These are phyloP conservation scores for Triadica sebifera DNA, from an alignment of 345 rosid species.

Conservation along the genomic window DNA sequence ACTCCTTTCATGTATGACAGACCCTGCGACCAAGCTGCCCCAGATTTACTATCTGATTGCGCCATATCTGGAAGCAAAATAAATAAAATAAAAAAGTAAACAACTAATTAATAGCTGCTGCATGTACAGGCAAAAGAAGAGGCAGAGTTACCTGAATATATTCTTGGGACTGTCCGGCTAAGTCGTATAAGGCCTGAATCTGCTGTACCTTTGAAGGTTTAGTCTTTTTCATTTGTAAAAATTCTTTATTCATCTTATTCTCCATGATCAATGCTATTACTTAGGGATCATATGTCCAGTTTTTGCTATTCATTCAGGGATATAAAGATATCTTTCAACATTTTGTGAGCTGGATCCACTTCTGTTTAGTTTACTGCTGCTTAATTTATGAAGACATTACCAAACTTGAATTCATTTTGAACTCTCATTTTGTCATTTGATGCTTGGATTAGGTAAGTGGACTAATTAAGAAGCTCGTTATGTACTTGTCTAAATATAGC, in stretches of 20 bases:
- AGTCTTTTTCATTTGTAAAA: conserved; percentile 24
- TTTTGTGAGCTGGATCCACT: too few relatives aligned
- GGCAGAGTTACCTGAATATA: conserved; percentile 80
- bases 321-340: not conserved
- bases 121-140: conserved; percentile 75
- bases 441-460: too few relatives aligned
- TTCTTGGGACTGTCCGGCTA: conserved; percentile 88
- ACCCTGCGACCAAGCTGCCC: not conserved
- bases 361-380: too few relatives aligned
- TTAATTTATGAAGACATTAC: too few relatives aligned
- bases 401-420: too few relatives aligned
- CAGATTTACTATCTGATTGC: not conserved
- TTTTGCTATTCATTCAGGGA: not conserved
- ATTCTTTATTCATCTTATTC: not conserved
- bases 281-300: not conserved
- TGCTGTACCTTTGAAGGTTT: conserved; percentile 58
- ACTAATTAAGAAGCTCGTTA: too few relatives aligned
- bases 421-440: too few relatives aligned
- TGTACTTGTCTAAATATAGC: too few relatives aligned
- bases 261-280: not conserved
- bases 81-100: not conserved
- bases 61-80: too few relatives aligned
- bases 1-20: too few relatives aligned
- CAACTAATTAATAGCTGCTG: not conserved
- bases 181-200: conserved; percentile 70